Evolutionary conservation across 2,329 filamentous ascomycete genomes (phyloP), one percentile per base, ranked within the genome.

Genomic region (Fusarium siculi): DNA sequence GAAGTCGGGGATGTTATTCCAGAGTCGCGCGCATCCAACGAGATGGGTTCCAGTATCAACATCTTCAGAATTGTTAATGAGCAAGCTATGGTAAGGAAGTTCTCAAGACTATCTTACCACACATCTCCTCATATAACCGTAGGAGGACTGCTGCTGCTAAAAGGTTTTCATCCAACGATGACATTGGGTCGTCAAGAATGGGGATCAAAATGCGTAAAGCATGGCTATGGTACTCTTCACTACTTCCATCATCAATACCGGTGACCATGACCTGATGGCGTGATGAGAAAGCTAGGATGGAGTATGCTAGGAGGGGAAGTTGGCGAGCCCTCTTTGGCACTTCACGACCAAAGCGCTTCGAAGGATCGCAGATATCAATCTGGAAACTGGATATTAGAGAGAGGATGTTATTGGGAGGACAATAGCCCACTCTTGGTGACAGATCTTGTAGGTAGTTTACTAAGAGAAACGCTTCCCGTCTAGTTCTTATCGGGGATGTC

Each of bases 311-410:
- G 23, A 84, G 79, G 1, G 83, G 81, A 43, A 81, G 84, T 32
- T 78, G 72, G 7, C 80, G 79, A 11, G 83, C 84, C 56, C 83
- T 75, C 40, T 81, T 80, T 6, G 84, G 84, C 4, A 85, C 82
- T 28, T 83, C 80, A 19, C 79, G 79, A 6, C 79, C 80, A 68
- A 85, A 85, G 73, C 84, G 82, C 10, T 80, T 79, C 36, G 81
- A 77, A 16, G 79, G 79, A 46, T 85, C 84, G 65, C 83, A 85
- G 7, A 83, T 75, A 66, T 85, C 84, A 66, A 85, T 82, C 82
- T 82, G 74, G 18, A 18, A 18, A n/a, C 10, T 11, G 5, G 4
- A 44, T 4, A 18, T 44, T 18, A 44, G 42, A 7, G 42, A 44
- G 5, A 18, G 9, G 9, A 5, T 4, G 10, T 7, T 18, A 3